A percentile compares a stretch with the other conserved stretches of the same genome.
Conservation (phyloP, 2,329 filamentous ascomycete species). For the Fusarium mangiferae region DNA sequence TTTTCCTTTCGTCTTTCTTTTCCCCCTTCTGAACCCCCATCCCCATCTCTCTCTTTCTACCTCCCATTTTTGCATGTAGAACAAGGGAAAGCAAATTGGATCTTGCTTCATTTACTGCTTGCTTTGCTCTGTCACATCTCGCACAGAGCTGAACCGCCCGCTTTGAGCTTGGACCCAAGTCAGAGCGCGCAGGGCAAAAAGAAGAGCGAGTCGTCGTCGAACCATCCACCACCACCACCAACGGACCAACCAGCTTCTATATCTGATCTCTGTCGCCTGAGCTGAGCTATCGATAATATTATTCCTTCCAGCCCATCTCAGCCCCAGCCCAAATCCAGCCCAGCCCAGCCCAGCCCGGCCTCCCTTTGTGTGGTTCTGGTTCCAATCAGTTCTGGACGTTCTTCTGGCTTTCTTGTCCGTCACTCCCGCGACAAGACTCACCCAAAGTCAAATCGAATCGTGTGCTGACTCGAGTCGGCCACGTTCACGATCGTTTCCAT, state of each 20-base stretch:
- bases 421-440: conserved; percentile 7
- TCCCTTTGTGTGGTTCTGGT: conserved; percentile 4
- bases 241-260: conserved; percentile 21
- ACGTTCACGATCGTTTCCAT: conserved; percentile 31
- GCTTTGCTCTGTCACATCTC: conserved; percentile 31
- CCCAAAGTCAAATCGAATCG: conserved; percentile 8
- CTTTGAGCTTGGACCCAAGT: conserved; percentile 36
- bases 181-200: conserved; percentile 26
- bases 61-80: background rate
- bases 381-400: conserved; percentile 15
- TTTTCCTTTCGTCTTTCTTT: background rate
- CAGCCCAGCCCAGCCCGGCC: conserved; percentile 4
- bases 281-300: conserved; percentile 23
- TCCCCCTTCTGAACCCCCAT: background rate
- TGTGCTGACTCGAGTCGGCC: conserved; percentile 27
- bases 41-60: background rate
- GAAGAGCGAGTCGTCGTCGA: conserved; percentile 22
- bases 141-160: conserved; percentile 35
- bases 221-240: conserved; percentile 24
- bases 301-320: conserved; percentile 10
- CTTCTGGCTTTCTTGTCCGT: conserved; percentile 7
- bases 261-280: conserved; percentile 19
- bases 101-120: conserved; percentile 6
- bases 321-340: background rate
- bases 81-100: conserved; percentile 3